Conservation (phyloP, 805 yeast species). For the Schwanniomyces yamadae region DNA sequence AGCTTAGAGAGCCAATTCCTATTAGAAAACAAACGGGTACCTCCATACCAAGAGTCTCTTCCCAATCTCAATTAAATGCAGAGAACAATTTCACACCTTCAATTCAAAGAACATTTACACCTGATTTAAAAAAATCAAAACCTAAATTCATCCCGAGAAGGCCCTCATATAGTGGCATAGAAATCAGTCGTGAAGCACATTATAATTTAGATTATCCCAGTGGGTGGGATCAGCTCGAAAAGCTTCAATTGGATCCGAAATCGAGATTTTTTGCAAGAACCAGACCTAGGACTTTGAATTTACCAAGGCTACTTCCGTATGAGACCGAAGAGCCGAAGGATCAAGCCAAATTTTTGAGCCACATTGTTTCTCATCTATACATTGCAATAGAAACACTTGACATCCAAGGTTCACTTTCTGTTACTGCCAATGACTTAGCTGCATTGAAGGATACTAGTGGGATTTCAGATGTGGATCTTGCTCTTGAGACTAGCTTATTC, state of each 20-base stretch:
- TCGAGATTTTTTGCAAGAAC: constrained; percentile 39
- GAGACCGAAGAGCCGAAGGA: constrained; percentile 64
- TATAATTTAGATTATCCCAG: constrained; percentile 56
- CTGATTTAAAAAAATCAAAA: neutral
- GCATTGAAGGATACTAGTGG: constrained; percentile 30
- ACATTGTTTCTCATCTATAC: constrained; percentile 76
- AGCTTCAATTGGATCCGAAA: constrained; percentile 29
- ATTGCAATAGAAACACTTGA: constrained; percentile 75
- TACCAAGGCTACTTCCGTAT: constrained; percentile 65
- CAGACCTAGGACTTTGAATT: constrained; percentile 41
- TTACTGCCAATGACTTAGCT: constrained; percentile 68
- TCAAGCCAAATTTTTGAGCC: constrained; percentile 70
- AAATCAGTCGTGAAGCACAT: constrained; percentile 27
- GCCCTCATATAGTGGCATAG: constrained; percentile 33
- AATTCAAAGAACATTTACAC: constrained; percentile 5
- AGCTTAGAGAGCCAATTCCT: constrained; percentile 19
- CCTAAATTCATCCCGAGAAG: constrained; percentile 15
- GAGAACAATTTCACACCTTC: neutral
- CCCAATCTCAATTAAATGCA: constrained; percentile 8
- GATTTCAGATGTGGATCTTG: constrained; percentile 42
- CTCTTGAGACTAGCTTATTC: constrained; percentile 54
- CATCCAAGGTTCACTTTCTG: constrained; percentile 64
- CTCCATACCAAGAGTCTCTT: constrained; percentile 7
- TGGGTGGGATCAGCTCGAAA: constrained; percentile 28
- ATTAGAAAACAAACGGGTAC: constrained; percentile 6